A percentile compares a stretch with the other conserved stretches of the same genome.
phyloP scores from a whole-genome alignment of 352 stramenopile genomes.

The Pilasporangium apinafurcum region DNA sequence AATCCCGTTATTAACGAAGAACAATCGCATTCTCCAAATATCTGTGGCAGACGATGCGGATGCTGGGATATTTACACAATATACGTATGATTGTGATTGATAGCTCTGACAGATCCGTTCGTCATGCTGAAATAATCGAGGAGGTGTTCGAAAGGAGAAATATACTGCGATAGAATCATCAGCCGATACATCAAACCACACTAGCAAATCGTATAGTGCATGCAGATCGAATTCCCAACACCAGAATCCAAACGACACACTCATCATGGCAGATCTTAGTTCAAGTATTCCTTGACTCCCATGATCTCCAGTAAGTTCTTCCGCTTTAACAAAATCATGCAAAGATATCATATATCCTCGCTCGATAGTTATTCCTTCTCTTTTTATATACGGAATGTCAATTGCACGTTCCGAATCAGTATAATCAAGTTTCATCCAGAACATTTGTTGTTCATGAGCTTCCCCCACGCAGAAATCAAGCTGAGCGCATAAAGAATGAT shows the following conservation, averaged over 20 bases:
- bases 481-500: constrained; percentile 22
- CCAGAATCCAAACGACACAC: constrained; percentile 9
- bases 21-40: constrained; percentile 37
- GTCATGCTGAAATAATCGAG: constrained; percentile 23
- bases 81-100: constrained; percentile 34
- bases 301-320: too few species aligned
- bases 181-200: constrained; percentile 35
- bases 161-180: constrained; percentile 16
- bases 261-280: too few species aligned
- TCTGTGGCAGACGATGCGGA: not conserved
- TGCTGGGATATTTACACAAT: constrained; percentile 5
- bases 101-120: constrained; percentile 20
- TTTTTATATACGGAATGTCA: not conserved
- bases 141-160: constrained; percentile 26
- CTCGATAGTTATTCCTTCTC: constrained; percentile 3
- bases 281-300: too few species aligned
- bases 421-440: constrained; percentile 49
- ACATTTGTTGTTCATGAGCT: constrained; percentile 12
- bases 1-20: constrained; percentile 37
- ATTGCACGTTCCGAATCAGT: constrained; percentile 19
- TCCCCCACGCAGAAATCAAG: constrained; percentile 24
- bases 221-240: constrained; percentile 54
- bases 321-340: constrained; percentile 5
- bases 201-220: constrained; percentile 24
- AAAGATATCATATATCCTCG: constrained; percentile 5